Base-by-base conservation (phyloP, 1,284 basidiomycete species). In the Schizophyllum amplum region DNA sequence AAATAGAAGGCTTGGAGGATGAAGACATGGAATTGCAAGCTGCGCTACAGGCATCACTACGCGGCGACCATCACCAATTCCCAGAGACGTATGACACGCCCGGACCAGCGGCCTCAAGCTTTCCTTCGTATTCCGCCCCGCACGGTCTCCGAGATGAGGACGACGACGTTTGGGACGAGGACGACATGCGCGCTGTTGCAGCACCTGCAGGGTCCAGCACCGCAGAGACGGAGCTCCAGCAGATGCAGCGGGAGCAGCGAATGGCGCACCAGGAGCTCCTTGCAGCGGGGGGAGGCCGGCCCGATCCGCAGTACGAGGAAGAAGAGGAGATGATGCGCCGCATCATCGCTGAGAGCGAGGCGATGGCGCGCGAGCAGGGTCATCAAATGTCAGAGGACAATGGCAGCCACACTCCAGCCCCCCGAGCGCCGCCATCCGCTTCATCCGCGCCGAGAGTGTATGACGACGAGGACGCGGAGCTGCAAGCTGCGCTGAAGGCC, bases 11-110 rank as follows among this genome's bases (percentile, higher is more conserved):
- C 3, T 69, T 91, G 42, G 91, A 90, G 61, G 86, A 92, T 62
- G 93, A 94, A 68, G 94, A 96, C 69, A 81, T 84, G 63, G 90
- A 93, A 59, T 79, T 96, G 0, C 92, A 95, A 67, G 86, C 84
- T 5, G 93, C 90, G 1, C 71, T 95, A 52, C 89, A 90, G 64
- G 93, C 92, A 1, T 90, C 87, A 1, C 66, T 91, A 20, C 72
- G 72, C 66, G 68, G 69, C 47, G n/a, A 52, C 51, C 51, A 58
- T 56, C 33, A 42, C 33, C 13, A 42, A 42, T 42, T 42, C 33
- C 13, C 11, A 9, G 33, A 13, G 3, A 9, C 33, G 13, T 42
- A 13, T 17, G 17, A 42, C 33, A 42, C 13, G 33, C 33, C 33
- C 11, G 33, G 33, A 42, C 33, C 33, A 42, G 23, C 23, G 20